phyloP scores from a whole-genome alignment of 2,329 filamentous ascomycete genomes.

The Penicillium sp. region DNA sequence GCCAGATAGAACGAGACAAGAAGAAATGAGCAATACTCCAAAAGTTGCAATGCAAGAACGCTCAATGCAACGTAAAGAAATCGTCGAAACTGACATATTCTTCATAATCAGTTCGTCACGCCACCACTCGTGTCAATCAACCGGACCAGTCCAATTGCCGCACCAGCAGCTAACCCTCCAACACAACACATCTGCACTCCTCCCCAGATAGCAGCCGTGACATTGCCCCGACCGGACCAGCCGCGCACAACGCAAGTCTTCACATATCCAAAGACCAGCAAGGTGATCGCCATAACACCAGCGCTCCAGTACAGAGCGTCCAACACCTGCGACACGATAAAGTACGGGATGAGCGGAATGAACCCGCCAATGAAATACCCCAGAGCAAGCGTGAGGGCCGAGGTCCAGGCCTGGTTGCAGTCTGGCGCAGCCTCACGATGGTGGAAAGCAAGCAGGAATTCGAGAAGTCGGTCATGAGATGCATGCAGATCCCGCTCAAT shows the following conservation, averaged over 20 bases:
- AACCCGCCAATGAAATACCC: constrained; percentile 69
- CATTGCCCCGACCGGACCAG: constrained; percentile 45
- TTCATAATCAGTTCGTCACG: background rate
- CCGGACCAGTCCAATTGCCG: constrained; percentile 61
- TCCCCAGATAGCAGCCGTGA: constrained; percentile 54
- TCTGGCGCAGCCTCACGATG: constrained; percentile 46
- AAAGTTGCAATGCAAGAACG: constrained; percentile 2
- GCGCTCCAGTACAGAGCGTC: constrained; percentile 50
- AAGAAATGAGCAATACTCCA: background rate
- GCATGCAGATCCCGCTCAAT: constrained; percentile 38
- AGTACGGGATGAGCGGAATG: constrained; percentile 68
- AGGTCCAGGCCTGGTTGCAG: constrained; percentile 48
- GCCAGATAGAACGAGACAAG: background rate
- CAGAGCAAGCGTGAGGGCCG: constrained; percentile 62
- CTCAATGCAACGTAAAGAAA: background rate
- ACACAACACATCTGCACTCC: constrained; percentile 63
- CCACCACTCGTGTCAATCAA: constrained; percentile 45
- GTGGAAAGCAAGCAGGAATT: constrained; percentile 50
- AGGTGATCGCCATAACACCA: constrained; percentile 41
- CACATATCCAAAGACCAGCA: constrained; percentile 43
- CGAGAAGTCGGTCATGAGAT: constrained; percentile 40
- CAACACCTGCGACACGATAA: constrained; percentile 50
- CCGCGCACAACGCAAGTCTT: constrained; percentile 48
- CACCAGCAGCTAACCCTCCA: constrained; percentile 62
- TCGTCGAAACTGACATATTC: background rate